Evolutionary conservation across 2,329 filamentous ascomycete genomes (phyloP).

Genomic region (Onygenales sp.): DNA sequence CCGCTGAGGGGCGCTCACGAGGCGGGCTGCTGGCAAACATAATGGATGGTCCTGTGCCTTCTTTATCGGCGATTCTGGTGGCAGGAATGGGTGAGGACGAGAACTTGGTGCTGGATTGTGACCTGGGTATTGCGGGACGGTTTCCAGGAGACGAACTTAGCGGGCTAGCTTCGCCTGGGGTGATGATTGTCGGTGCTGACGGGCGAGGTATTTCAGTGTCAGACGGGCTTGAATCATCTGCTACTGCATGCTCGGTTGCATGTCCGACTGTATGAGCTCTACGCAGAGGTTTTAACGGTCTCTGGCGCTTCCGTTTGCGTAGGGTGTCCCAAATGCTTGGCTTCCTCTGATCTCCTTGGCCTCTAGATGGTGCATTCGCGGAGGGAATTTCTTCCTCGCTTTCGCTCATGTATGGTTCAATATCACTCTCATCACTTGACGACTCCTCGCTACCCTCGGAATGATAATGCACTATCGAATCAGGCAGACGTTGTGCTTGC

Average conservation of each 20-base stretch:
- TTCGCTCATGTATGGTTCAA: slow-evolving; percentile 32
- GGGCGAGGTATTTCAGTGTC: not conserved
- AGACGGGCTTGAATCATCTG: slow-evolving; percentile 6
- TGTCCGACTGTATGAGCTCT: not conserved
- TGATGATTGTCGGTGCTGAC: slow-evolving; percentile 6
- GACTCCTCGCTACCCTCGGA: slow-evolving; percentile 38
- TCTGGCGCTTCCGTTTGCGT: not conserved
- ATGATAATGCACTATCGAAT: slow-evolving; percentile 48
- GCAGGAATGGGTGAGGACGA: slow-evolving; percentile 65
- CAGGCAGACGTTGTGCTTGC: slow-evolving; percentile 61
- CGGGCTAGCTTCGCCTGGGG: slow-evolving; percentile 4
- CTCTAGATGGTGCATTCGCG: not conserved
- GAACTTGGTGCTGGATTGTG: slow-evolving; percentile 41
- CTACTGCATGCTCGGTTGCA: slow-evolving; percentile 6
- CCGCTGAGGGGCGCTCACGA: slow-evolving; percentile 3
- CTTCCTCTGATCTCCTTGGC: not conserved
- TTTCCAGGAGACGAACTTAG: slow-evolving; percentile 9
- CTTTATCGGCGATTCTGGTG: slow-evolving; percentile 56
- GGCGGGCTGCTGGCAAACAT: slow-evolving; percentile 55
- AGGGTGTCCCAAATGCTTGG: not conserved
- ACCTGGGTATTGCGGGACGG: slow-evolving; percentile 20
- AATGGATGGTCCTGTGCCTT: slow-evolving; percentile 59
- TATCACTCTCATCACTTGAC: slow-evolving; percentile 29
- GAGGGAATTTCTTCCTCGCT: slow-evolving; percentile 19
- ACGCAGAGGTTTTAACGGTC: not conserved